Conservation (phyloP, 495 filamentous ascomycete genomes). For the Lasiosphaeriaceae sp. region DNA sequence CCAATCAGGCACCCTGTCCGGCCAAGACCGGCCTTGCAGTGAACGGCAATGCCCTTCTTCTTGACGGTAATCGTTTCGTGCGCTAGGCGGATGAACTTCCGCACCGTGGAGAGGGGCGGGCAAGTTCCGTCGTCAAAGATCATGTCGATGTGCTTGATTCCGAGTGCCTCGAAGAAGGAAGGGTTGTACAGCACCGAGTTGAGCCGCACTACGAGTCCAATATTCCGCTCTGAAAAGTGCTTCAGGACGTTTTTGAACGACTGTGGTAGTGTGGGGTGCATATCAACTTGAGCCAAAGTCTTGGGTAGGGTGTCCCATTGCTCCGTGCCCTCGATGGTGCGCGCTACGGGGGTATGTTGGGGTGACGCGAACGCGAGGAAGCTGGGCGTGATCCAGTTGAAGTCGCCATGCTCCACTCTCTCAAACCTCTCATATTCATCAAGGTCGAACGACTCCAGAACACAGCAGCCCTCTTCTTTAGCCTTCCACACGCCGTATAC, state of each 20-base stretch:
- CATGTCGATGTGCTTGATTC: slow-evolving; percentile 96
- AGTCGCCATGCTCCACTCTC: slow-evolving; percentile 95
- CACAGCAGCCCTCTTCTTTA: slow-evolving; percentile 87
- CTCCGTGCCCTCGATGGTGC: slow-evolving; percentile 65
- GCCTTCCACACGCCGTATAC: slow-evolving; percentile 99
- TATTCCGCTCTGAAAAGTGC: slow-evolving; percentile 80
- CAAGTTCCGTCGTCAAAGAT: slow-evolving; percentile 99
- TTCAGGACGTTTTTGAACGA: slow-evolving; percentile 93
- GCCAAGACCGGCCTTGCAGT: slow-evolving; percentile 97
- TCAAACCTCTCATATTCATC: slow-evolving; percentile 98
- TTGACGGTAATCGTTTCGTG: slow-evolving; percentile 89
- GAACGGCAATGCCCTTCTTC: slow-evolving; percentile 87
- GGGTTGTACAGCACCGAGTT: slow-evolving; percentile 96
- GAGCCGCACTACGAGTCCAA: slow-evolving; percentile 89
- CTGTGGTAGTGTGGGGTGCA: slow-evolving; percentile 58
- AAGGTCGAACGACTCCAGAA: slow-evolving; percentile 82
- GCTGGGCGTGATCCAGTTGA: slow-evolving; percentile 96
- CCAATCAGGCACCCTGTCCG: slow-evolving; percentile 93
- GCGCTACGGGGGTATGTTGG: slow-evolving; percentile 69
- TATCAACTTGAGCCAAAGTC: slow-evolving; percentile 60
- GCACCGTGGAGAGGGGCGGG: slow-evolving; percentile 77
- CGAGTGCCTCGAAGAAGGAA: slow-evolving; percentile 90
- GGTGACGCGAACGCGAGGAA: slow-evolving; percentile 97
- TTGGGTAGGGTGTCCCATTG: slow-evolving; percentile 68
- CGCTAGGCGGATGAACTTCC: slow-evolving; percentile 89